Conservation (phyloP, 2,329 filamentous ascomycete genomes). For the Colletotrichum cereale region DNA sequence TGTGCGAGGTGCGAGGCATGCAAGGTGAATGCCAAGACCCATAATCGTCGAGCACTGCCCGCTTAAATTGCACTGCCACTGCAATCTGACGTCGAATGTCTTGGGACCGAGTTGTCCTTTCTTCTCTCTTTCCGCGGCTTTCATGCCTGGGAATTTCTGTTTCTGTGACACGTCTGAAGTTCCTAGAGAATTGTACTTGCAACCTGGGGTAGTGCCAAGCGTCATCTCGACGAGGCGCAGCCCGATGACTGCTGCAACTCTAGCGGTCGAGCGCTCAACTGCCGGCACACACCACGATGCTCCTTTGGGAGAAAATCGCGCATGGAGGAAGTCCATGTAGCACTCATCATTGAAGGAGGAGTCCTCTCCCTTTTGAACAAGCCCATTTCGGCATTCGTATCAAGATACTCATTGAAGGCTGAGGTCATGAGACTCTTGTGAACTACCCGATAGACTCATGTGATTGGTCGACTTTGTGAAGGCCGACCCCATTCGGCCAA, state of each 20-base stretch:
- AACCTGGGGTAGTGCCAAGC: constrained; percentile 1
- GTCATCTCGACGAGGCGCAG: constrained; percentile 8
- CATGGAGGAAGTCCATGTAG: too few species aligned
- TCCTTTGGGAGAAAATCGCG: background rate
- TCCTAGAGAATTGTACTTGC: background rate
- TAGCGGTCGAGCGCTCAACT: background rate
- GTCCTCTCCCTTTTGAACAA: background rate
- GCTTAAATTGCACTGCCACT: constrained; percentile 3
- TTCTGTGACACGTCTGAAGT: background rate
- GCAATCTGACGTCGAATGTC: background rate
- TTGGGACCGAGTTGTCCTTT: background rate
- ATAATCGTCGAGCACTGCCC: background rate
- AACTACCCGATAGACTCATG: background rate
- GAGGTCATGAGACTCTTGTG: background rate
- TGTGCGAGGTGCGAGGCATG: background rate
- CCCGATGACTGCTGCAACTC: background rate
- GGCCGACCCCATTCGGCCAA: background rate
- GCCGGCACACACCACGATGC: background rate
- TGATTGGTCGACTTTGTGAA: background rate
- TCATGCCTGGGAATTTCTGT: background rate
- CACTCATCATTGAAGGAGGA: too few species aligned
- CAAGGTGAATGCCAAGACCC: background rate
- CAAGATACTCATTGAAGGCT: background rate
- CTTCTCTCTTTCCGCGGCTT: background rate
- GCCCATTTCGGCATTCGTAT: background rate